Conservation (phyloP, 768 basidiomycete species). For the Russula sp. region DNA sequence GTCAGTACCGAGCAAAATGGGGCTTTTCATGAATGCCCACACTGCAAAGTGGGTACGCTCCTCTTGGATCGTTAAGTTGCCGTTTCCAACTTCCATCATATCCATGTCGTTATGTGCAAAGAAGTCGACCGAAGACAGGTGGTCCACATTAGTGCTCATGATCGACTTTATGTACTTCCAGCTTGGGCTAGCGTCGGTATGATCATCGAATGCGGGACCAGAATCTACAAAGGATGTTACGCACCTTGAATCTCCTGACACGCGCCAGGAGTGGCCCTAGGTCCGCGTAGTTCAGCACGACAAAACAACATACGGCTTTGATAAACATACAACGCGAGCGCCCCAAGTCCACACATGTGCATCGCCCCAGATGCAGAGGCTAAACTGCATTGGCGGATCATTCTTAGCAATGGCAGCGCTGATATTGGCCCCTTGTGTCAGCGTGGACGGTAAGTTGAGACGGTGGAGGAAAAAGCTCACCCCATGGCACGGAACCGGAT, state of each 20-base stretch:
- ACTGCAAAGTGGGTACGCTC: conserved; percentile 53
- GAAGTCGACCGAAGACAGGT: conserved; percentile 41
- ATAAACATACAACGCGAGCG: conserved; percentile 40
- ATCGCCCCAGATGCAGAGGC: conserved; percentile 50
- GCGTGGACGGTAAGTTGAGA: background rate
- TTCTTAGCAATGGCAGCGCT: conserved; percentile 43
- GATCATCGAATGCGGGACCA: background rate
- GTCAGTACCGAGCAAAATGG: conserved; percentile 43
- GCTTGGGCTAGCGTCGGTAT: conserved; percentile 31
- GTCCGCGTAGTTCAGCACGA: background rate
- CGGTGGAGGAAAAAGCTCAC: conserved; percentile 29
- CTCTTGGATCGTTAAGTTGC: conserved; percentile 42
- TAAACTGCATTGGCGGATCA: conserved; percentile 43
- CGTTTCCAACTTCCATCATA: conserved; percentile 50
- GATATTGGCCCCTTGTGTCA: background rate
- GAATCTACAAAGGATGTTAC: conserved; percentile 1
- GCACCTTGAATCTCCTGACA: conserved; percentile 44
- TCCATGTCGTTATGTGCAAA: conserved; percentile 54
- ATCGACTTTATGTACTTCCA: conserved; percentile 47
- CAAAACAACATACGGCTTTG: background rate
- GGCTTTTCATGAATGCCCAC: conserved; percentile 54
- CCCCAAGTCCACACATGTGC: conserved; percentile 56
- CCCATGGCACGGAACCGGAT: conserved; percentile 53
- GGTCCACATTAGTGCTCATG: conserved; percentile 39
- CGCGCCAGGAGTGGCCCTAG: conserved; percentile 51